Evolutionary conservation across 805 yeast species (phyloP).

Genomic region (Ogataea trehaloabstinens): DNA sequence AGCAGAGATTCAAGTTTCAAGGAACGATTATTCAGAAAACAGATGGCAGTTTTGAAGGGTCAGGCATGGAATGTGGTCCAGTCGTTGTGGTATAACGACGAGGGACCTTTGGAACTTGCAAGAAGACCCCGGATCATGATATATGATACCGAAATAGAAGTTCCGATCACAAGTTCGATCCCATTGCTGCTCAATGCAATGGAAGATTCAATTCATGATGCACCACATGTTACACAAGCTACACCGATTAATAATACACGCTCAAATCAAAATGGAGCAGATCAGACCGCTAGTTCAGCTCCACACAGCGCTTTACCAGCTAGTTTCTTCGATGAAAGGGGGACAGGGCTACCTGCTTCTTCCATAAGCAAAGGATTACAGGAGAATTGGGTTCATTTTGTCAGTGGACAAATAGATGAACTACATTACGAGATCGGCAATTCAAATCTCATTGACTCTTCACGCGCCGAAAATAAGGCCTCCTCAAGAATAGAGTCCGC

Average conservation of each 20-base stretch:
- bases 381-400: conserved; percentile 29
- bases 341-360: background rate
- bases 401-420: conserved; percentile 32
- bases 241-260: conserved; percentile 2
- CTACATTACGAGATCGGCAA: conserved; percentile 18
- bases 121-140: conserved; percentile 55
- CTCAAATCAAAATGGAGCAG: background rate
- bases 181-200: conserved; percentile 42
- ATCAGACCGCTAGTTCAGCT: background rate
- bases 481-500: background rate
- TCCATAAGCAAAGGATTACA: conserved; percentile 20
- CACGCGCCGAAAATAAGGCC: conserved; percentile 4
- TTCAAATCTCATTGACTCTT: conserved; percentile 12
- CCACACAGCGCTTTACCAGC: conserved; percentile 3
- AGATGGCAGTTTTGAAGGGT: conserved; percentile 70
- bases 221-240: background rate
- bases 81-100: conserved; percentile 50
- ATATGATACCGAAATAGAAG: conserved; percentile 59
- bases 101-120: conserved; percentile 68
- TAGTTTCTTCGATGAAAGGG: background rate
- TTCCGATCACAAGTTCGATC: conserved; percentile 45
- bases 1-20: conserved; percentile 59
- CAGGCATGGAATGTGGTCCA: conserved; percentile 78
- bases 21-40: conserved; percentile 63
- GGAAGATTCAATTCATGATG: conserved; percentile 34